phyloP scores from a whole-genome alignment of 495 filamentous ascomycete genomes.

The Penicillium malachiteum region DNA sequence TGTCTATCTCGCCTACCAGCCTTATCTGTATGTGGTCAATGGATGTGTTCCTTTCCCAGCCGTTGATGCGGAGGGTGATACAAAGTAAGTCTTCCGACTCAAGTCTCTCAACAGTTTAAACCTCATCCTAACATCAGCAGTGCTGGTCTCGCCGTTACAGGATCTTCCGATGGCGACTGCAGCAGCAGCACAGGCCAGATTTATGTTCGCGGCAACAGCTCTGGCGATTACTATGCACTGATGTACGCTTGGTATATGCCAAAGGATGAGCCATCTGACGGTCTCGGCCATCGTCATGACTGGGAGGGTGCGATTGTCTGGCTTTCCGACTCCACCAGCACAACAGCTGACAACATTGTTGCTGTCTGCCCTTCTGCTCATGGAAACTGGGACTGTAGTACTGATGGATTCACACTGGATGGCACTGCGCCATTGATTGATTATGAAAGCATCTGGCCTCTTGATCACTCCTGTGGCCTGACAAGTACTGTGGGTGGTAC shows the following conservation, averaged over 20 bases:
- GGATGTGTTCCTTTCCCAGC: conserved; percentile 58
- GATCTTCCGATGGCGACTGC: conserved; percentile 40
- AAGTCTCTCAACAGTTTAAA: too few relatives aligned
- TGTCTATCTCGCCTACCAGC: conserved; percentile 50
- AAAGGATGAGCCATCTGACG: conserved; percentile 43
- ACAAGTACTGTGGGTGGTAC: conserved; percentile 45
- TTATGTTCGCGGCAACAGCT: conserved; percentile 41
- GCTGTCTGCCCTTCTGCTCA: conserved; percentile 54
- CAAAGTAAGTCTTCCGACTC: conserved; percentile 36
- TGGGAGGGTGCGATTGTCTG: conserved; percentile 54
- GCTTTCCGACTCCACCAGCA: conserved; percentile 34
- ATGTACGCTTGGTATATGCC: conserved; percentile 57
- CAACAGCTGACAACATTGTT: conserved; percentile 41
- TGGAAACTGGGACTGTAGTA: conserved; percentile 50
- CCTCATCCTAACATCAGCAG: conserved; percentile 18
- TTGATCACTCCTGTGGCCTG: conserved; percentile 48
- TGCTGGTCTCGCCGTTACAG: conserved; percentile 41
- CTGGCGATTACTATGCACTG: conserved; percentile 40
- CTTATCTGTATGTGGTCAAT: conserved; percentile 48
- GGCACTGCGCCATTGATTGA: conserved; percentile 44
- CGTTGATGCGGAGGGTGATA: conserved; percentile 49
- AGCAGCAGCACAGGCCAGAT: conserved; percentile 48
- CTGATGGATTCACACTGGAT: conserved; percentile 34
- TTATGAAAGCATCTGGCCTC: conserved; percentile 49
- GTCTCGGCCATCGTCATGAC: conserved; percentile 50